Evolutionary conservation across 192 early-diverging fungal species (phyloP).

Genomic region (Endogone sp.): DNA sequence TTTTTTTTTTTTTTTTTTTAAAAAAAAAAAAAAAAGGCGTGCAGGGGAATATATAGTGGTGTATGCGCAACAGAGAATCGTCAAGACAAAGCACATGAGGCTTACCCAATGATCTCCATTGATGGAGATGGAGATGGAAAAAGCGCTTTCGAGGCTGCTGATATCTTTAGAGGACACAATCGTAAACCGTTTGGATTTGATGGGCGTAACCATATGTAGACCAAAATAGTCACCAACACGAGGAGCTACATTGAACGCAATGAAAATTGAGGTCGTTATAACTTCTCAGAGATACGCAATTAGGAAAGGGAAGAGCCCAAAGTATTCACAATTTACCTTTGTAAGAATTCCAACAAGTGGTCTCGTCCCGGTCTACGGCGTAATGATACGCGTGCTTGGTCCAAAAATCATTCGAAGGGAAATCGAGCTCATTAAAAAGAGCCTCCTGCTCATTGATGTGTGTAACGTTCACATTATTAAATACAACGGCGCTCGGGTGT

Average conservation of each 20-base stretch:
- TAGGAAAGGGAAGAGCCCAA: not conserved
- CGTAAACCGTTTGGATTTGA: not conserved
- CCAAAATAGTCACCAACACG: not conserved
- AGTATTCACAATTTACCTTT: slow-evolving; percentile 19
- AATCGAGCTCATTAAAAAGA: slow-evolving; percentile 35
- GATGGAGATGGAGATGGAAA: not conserved
- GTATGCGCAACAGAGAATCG: no score
- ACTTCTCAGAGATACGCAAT: no score
- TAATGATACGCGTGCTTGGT: slow-evolving; percentile 36
- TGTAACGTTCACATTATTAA: slow-evolving; percentile 29
- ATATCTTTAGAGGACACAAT: not conserved
- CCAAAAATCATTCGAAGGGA: slow-evolving; percentile 36
- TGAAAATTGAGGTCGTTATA: not conserved
- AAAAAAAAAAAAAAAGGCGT: not conserved
- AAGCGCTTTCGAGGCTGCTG: not conserved
- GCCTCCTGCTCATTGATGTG: slow-evolving; percentile 36
- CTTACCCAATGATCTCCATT: not conserved
- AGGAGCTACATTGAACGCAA: not conserved
- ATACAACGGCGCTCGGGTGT: slow-evolving; percentile 29
- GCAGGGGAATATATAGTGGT: not conserved
- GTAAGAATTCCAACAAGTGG: slow-evolving; percentile 51
- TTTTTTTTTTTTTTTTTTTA: no score
- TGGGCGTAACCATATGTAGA: not conserved
- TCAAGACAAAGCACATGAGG: no score
- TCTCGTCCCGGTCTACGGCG: slow-evolving; percentile 42